A percentile compares a stretch with the other conserved stretches of the same genome.
Evolutionary conservation across 768 basidiomycete genomes (phyloP).

Genomic region (Leccinum rimulosum): DNA sequence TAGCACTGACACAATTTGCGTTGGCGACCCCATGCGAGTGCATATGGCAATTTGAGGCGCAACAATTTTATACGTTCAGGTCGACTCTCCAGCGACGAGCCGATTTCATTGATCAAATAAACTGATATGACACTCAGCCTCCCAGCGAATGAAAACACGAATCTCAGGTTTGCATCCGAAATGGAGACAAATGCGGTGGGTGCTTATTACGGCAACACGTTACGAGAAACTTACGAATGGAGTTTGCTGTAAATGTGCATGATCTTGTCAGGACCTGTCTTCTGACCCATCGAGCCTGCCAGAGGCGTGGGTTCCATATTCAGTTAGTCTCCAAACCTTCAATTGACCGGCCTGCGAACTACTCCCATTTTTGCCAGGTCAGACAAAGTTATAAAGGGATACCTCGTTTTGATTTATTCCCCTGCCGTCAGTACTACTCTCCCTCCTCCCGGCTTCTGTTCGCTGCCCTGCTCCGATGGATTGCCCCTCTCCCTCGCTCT

Average conservation of each 20-base stretch:
- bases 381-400: constrained; percentile 33
- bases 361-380: constrained; percentile 17
- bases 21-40: constrained; percentile 6
- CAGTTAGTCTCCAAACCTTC: constrained; percentile 17
- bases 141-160: constrained; percentile 19
- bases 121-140: constrained; percentile 13
- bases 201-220: constrained; percentile 26
- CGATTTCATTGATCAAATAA: constrained; percentile 28
- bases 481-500: neutral
- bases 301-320: constrained; percentile 32
- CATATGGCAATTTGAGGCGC: constrained; percentile 3
- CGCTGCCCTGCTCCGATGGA: constrained; percentile 13
- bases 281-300: constrained; percentile 31
- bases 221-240: constrained; percentile 28
- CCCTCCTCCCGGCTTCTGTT: constrained; percentile 7
- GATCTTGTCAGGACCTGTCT: constrained; percentile 27
- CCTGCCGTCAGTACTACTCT: constrained; percentile 23
- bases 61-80: neutral
- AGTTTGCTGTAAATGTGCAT: constrained; percentile 29
- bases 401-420: constrained; percentile 9
- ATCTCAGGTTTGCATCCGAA: constrained; percentile 24
- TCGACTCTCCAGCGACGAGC: constrained; percentile 12
- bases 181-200: constrained; percentile 27
- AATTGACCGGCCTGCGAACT: constrained; percentile 20
- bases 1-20: constrained; percentile 8